Percentiles rank a stretch among this genome's conserved stretches.
Conservation (phyloP, 805 yeast species). For the Myxozyma geophila region DNA sequence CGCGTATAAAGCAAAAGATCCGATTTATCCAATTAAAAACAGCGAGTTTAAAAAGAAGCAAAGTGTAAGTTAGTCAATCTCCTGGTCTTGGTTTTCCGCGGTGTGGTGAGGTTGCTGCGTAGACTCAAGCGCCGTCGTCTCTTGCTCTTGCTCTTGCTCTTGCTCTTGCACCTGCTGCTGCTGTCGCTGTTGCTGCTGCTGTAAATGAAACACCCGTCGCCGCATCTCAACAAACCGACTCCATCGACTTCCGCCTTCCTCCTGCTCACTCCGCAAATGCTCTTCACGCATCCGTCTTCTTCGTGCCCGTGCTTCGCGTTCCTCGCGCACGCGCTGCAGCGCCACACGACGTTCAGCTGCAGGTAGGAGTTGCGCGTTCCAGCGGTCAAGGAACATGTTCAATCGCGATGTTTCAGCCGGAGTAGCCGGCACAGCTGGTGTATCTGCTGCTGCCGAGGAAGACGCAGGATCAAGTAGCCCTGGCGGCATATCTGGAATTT, state of each 20-base stretch:
- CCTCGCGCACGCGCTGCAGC: slow-evolving; percentile 40
- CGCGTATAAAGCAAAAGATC: background rate
- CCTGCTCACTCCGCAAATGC: slow-evolving; percentile 26
- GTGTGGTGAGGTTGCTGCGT: background rate
- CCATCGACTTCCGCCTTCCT: slow-evolving; percentile 27
- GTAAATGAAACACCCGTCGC: slow-evolving; percentile 27
- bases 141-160: background rate
- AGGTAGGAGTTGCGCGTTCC: slow-evolving; percentile 44
- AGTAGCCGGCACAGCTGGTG: background rate
- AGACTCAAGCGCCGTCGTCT: background rate
- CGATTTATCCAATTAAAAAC: background rate
- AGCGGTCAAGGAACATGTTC: slow-evolving; percentile 41
- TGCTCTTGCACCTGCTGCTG: slow-evolving; percentile 19
- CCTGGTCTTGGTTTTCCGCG: background rate
- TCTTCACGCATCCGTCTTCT: slow-evolving; percentile 13
- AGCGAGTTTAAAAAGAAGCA: no score
- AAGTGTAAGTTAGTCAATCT: no score
- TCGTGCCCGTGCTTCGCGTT: slow-evolving; percentile 38
- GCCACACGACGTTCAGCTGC: slow-evolving; percentile 40
- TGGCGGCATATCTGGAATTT: slow-evolving; percentile 31
- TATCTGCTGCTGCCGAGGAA: background rate
- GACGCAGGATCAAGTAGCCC: slow-evolving; percentile 11
- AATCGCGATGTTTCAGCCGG: slow-evolving; percentile 23
- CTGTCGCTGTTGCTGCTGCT: slow-evolving; percentile 26
- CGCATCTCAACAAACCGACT: slow-evolving; percentile 36